These are phyloP conservation scores for Ogataea hybrid DNA, from an alignment of 1,139 yeast genomes.

Conservation along the genomic window DNA sequence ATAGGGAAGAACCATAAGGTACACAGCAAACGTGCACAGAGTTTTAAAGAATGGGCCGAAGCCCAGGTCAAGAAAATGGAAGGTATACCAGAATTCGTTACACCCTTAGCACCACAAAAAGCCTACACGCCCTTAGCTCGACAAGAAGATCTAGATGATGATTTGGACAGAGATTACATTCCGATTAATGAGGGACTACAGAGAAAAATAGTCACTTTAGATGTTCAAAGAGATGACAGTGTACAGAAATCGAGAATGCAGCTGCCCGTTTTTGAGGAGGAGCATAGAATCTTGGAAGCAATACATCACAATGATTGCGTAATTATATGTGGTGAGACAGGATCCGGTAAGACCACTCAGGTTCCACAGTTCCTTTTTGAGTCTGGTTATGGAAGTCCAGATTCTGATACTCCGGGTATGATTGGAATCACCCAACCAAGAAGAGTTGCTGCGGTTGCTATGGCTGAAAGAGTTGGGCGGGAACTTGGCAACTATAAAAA, in stretches of 20 bases:
- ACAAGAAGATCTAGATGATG: constrained; percentile 65
- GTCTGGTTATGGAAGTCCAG: constrained; percentile 75
- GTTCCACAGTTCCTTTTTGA: constrained; percentile 79
- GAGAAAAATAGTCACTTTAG: constrained; percentile 67
- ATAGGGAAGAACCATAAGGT: constrained; percentile 29
- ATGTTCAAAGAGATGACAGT: constrained; percentile 60
- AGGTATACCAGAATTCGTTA: constrained; percentile 49
- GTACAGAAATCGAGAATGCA: constrained; percentile 66
- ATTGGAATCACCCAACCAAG: constrained; percentile 97
- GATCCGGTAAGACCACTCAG: constrained; percentile 82
- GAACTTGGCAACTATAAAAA: constrained; percentile 81
- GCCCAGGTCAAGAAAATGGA: constrained; percentile 54
- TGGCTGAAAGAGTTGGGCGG: constrained; percentile 84
- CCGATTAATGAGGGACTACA: constrained; percentile 52
- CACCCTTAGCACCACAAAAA: constrained; percentile 47
- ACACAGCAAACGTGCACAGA: constrained; percentile 39
- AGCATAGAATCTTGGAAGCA: constrained; percentile 94
- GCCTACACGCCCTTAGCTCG: constrained; percentile 50
- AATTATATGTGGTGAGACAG: constrained; percentile 90
- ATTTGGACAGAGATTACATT: constrained; percentile 54
- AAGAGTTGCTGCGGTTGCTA: constrained; percentile 97
- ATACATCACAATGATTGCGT: constrained; percentile 89
- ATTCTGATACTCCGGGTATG: constrained; percentile 80
- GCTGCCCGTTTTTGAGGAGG: constrained; percentile 89
- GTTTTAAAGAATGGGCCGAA: constrained; percentile 63